Percentiles rank a stretch among this genome's conserved stretches.
phyloP scores from a whole-genome alignment of 2,329 filamentous ascomycete genomes.

The Aspergillus ochraceoroseus region DNA sequence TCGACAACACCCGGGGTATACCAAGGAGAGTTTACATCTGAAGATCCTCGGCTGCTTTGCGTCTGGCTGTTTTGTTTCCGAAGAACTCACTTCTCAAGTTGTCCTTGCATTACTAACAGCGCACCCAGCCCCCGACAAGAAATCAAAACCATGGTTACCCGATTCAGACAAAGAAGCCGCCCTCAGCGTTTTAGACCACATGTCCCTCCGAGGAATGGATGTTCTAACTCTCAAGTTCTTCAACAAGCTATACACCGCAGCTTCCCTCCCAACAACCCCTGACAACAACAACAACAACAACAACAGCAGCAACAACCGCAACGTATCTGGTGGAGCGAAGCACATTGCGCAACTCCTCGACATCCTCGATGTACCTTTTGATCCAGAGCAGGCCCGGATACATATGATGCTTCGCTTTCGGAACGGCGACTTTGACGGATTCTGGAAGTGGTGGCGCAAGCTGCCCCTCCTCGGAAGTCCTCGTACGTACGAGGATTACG shows the following conservation, averaged over 20 bases:
- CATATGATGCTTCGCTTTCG: constrained; percentile 36
- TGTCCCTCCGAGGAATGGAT: constrained; percentile 41
- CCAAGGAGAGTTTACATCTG: constrained; percentile 30
- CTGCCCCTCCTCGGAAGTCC: constrained; percentile 48
- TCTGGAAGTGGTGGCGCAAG: constrained; percentile 59
- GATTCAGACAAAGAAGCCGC: constrained; percentile 35
- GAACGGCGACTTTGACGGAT: constrained; percentile 50
- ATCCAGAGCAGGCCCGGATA: constrained; percentile 26
- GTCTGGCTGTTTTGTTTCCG: constrained; percentile 34
- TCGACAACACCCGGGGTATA: constrained; percentile 40
- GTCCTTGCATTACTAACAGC: constrained; percentile 37
- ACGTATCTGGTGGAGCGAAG: background rate
- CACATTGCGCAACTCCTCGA: constrained; percentile 30
- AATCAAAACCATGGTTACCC: constrained; percentile 18
- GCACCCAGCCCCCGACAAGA: constrained; percentile 11
- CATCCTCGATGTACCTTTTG: constrained; percentile 28
- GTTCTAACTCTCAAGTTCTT: constrained; percentile 48
- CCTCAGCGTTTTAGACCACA: constrained; percentile 40
- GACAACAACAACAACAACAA: too few species aligned
- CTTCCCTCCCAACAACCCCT: constrained; percentile 34
- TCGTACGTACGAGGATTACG: constrained; percentile 54
- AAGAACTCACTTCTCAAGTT: constrained; percentile 33
- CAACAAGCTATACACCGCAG: constrained; percentile 38
- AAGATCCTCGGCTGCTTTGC: constrained; percentile 35
- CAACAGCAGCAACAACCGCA: too few species aligned